These are phyloP conservation scores for Coniosporium tulheliwenetii DNA, from an alignment of 2,329 filamentous ascomycete species.

Conservation along the genomic window DNA sequence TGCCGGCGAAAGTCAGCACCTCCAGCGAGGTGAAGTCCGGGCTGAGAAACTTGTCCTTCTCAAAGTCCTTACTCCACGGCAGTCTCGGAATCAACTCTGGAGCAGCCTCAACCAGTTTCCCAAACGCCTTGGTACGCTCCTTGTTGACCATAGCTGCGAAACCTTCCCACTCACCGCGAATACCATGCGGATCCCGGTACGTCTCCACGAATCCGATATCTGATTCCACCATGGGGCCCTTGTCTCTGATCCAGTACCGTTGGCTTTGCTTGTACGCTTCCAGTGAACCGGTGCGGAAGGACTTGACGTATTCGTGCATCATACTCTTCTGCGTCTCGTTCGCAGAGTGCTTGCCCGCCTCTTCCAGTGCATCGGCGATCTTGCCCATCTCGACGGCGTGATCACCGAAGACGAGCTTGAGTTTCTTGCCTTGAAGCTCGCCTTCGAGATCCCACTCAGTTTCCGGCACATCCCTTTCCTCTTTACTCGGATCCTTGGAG, in stretches of 20 bases:
- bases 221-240: constrained; percentile 33
- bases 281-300: constrained; percentile 33
- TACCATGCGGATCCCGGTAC: constrained; percentile 37
- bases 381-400: constrained; percentile 29
- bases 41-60: constrained; percentile 90
- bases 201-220: constrained; percentile 41
- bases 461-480: constrained; percentile 25
- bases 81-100: constrained; percentile 74
- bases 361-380: constrained; percentile 27
- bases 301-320: constrained; percentile 31
- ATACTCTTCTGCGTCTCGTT: constrained; percentile 29
- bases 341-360: constrained; percentile 30
- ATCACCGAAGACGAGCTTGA: constrained; percentile 29
- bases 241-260: constrained; percentile 37
- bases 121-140: constrained; percentile 79
- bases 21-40: constrained; percentile 94
- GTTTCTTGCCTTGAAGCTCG: constrained; percentile 26
- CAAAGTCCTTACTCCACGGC: constrained; percentile 77
- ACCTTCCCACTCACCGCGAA: constrained; percentile 38
- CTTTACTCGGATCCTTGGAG: constrained; percentile 19
- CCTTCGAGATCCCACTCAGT: constrained; percentile 27
- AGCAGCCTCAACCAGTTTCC: constrained; percentile 66
- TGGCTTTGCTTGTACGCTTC: constrained; percentile 35
- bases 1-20: constrained; percentile 64
- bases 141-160: constrained; percentile 58